A percentile compares a stretch with the other conserved stretches of the same genome.
Evolutionary conservation across 129 eudicot genomes (phyloP).

Genomic region (Artemisia argyi): DNA sequence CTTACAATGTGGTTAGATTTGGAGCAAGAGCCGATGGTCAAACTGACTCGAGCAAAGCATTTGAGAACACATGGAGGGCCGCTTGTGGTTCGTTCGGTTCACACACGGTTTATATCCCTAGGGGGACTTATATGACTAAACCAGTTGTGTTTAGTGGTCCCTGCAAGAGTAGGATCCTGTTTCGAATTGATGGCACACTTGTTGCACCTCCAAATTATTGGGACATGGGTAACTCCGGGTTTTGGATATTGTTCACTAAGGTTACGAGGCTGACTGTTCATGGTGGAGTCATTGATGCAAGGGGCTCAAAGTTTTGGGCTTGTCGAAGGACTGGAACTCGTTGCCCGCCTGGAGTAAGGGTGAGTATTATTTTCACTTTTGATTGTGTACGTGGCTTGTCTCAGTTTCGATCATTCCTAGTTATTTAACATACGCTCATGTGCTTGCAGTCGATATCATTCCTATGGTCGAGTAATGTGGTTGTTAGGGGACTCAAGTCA

Average conservation of each 20-base stretch:
- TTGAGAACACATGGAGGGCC: slow-evolving; percentile 49
- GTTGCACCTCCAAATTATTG: slow-evolving; percentile 58
- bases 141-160: slow-evolving; percentile 60
- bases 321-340: slow-evolving; percentile 46
- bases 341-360: slow-evolving; percentile 76
- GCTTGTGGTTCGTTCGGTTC: slow-evolving; percentile 41
- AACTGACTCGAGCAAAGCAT: slow-evolving; percentile 53
- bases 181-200: slow-evolving; percentile 56
- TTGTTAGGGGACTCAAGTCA: slow-evolving; percentile 62
- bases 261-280: slow-evolving; percentile 45
- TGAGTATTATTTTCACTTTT: slow-evolving; percentile 4
- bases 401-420: not conserved
- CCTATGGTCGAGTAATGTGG: slow-evolving; percentile 57
- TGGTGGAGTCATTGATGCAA: slow-evolving; percentile 61
- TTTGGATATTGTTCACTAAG: slow-evolving; percentile 59
- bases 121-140: slow-evolving; percentile 48
- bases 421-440: not conserved
- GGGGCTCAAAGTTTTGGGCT: slow-evolving; percentile 59
- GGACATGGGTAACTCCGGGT: slow-evolving; percentile 53
- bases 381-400: too few species aligned
- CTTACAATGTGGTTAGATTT: slow-evolving; percentile 58
- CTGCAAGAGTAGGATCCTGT: slow-evolving; percentile 40
- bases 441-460: slow-evolving; percentile 63
- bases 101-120: slow-evolving; percentile 50
- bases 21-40: slow-evolving; percentile 62